Evolutionary conservation across 2,329 filamentous ascomycete genomes (phyloP), one percentile per base, ranked within the genome.

Genomic region (Nothophoma quercina): DNA sequence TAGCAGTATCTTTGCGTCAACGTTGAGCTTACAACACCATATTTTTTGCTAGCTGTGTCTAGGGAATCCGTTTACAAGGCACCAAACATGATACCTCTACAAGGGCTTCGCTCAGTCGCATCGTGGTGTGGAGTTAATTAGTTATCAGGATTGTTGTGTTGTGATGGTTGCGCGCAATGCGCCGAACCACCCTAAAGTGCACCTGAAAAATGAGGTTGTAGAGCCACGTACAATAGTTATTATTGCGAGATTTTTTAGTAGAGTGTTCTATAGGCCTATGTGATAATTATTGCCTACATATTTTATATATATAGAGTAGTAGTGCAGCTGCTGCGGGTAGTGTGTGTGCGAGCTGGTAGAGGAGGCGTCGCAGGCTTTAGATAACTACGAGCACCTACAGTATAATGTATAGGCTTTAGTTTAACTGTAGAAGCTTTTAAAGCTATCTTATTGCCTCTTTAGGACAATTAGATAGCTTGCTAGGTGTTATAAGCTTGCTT

Each of bases 401-500:
- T 9, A 21, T 36, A 18, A 50, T 19, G n/a, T 13, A 12, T 12
- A 23, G 38, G 46, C 46, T 50, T 50, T 21, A 34, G 42, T 42
- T 16, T 50, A 12, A 19, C 25, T 50, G 38, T 28, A 23, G 21
- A 19, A 41, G 29, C n/a, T 23, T 28, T 16, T 42, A 19, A 50
- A 25, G 38, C 21, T 30, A 28, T 50, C 13, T 28, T 15, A 13
- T 42, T 50, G 23, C 13, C 35, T 42, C 38, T 50, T 50, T 34
- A 29, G 36, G 29, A 21, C 12, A 42, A 22, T 50, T 42, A 16
- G 34, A 50, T 29, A 42, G 28, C 36, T 50, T 50, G 42, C 22
- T 26, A 16, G 35, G 35, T 12, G 46, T 50, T 28, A 19, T 15
- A n/a, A 47, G 33, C n/a, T 28, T 41, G 26, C 15, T 50, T 33